Conservation (phyloP, 768 basidiomycete species). For the Leccinellum luteum region DNA sequence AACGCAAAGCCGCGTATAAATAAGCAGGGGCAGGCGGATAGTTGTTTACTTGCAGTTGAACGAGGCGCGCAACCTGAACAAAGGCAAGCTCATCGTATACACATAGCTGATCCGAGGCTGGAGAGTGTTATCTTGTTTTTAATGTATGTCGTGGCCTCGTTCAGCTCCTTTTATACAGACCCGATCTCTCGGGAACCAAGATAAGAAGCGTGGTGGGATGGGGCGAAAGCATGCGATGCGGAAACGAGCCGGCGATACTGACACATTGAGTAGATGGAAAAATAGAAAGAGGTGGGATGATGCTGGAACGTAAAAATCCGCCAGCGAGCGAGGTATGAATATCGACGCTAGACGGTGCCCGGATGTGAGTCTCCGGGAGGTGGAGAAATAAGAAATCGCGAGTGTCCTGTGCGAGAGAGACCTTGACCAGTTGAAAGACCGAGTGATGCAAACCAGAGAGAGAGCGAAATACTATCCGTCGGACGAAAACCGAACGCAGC, state of each 20-base stretch:
- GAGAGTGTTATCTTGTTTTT: conserved; percentile 24
- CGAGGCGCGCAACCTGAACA: conserved; percentile 26
- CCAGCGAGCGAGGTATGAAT: conserved; percentile 47
- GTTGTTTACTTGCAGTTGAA: conserved; percentile 15
- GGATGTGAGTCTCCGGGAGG: conserved; percentile 25
- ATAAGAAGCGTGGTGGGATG: conserved; percentile 36
- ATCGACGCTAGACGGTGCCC: conserved; percentile 36
- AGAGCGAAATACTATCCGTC: conserved; percentile 31
- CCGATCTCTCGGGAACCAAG: conserved; percentile 30
- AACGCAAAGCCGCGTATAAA: conserved; percentile 29
- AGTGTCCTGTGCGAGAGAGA: conserved; percentile 39
- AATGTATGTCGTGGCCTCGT: conserved; percentile 29
- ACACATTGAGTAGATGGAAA: conserved; percentile 37
- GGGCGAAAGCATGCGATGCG: conserved; percentile 42
- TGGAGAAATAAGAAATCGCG: conserved; percentile 14
- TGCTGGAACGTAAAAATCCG: conserved; percentile 21
- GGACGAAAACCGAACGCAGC: conserved; percentile 21
- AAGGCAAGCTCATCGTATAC: conserved; percentile 27
- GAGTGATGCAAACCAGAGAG: conserved; percentile 28
- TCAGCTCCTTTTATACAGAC: conserved; percentile 38
- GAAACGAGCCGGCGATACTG: conserved; percentile 40
- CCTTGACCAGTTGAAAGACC: conserved; percentile 35
- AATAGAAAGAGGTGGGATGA: conserved; percentile 22
- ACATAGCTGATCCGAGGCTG: conserved; percentile 32
- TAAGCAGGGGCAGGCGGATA: conserved; percentile 30